Percentiles rank a stretch among this genome's conserved stretches.
phyloP scores from a whole-genome alignment of 257 asterid genomes.

The Mitragyna speciosa region DNA sequence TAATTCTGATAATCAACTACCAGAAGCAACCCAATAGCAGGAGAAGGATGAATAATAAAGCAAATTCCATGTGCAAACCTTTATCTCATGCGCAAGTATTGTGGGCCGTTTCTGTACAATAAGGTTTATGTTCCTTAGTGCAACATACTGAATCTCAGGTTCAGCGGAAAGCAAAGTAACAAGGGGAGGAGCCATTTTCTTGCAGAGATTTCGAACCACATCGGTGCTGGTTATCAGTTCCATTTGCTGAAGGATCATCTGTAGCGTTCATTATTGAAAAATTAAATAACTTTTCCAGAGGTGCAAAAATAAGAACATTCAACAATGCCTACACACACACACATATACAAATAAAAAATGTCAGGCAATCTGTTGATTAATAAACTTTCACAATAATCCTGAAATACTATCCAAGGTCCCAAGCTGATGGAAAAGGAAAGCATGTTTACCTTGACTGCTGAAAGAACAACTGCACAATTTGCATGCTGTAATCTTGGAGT shows the following conservation, averaged over 20 bases:
- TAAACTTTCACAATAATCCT: not conserved
- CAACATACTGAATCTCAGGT: slow-evolving; percentile 95
- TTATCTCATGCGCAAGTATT: slow-evolving; percentile 96
- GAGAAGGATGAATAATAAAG: slow-evolving; percentile 6
- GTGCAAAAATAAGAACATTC: slow-evolving; percentile 3
- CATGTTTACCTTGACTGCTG: slow-evolving; percentile 76
- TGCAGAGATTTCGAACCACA: slow-evolving; percentile 95
- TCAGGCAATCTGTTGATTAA: not conserved
- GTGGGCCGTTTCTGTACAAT: slow-evolving; percentile 96
- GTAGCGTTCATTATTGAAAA: slow-evolving; percentile 29
- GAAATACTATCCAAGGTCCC: not conserved
- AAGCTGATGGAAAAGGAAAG: not conserved
- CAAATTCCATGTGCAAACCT: slow-evolving; percentile 42
- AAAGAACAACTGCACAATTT: slow-evolving; percentile 98
- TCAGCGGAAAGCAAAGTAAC: slow-evolving; percentile 97
- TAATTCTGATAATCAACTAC: not conserved
- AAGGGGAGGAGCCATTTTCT: slow-evolving; percentile 99
- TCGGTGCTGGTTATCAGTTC: slow-evolving; percentile 97
- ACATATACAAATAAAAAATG: not conserved
- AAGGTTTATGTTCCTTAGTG: slow-evolving; percentile 90
- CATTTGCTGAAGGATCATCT: slow-evolving; percentile 99
- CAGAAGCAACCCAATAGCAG: slow-evolving; percentile 12
- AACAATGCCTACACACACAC: not conserved
- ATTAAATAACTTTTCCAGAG: slow-evolving; percentile 7
- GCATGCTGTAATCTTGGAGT: slow-evolving; percentile 99